Conservation (phyloP, 2,329 filamentous ascomycete genomes). For the Cryphonectria carpinicola region DNA sequence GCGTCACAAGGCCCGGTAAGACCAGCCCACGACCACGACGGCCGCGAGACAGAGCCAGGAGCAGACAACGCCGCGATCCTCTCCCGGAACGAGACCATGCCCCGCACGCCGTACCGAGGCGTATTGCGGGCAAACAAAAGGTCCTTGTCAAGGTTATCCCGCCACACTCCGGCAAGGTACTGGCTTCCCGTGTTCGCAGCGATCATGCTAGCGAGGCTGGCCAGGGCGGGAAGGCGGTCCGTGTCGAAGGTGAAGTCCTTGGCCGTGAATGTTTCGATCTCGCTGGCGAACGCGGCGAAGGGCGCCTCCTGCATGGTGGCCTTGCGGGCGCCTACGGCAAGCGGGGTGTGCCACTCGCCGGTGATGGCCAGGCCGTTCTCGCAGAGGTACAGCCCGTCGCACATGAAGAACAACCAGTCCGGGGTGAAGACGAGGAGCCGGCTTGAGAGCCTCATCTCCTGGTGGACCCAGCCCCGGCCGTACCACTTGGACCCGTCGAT, state of each 20-base stretch:
- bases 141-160: background rate
- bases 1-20: background rate
- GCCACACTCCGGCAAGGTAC: background rate
- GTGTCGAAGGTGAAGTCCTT: slow-evolving; percentile 1
- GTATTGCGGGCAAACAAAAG: background rate
- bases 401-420: slow-evolving; percentile 1
- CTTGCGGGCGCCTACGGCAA: background rate
- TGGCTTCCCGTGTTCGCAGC: background rate
- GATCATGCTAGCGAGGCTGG: background rate
- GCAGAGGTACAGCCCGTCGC: background rate
- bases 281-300: background rate
- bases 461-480: background rate
- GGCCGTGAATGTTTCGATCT: background rate
- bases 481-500: background rate
- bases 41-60: background rate
- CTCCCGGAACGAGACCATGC: background rate
- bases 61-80: background rate
- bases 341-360: background rate
- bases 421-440: background rate
- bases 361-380: background rate
- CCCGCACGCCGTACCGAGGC: background rate
- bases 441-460: background rate
- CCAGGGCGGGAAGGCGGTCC: background rate
- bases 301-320: background rate
- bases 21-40: background rate